These are phyloP conservation scores for Beta vulgaris DNA, from an alignment of 148 eudicot species.

Conservation along the genomic window DNA sequence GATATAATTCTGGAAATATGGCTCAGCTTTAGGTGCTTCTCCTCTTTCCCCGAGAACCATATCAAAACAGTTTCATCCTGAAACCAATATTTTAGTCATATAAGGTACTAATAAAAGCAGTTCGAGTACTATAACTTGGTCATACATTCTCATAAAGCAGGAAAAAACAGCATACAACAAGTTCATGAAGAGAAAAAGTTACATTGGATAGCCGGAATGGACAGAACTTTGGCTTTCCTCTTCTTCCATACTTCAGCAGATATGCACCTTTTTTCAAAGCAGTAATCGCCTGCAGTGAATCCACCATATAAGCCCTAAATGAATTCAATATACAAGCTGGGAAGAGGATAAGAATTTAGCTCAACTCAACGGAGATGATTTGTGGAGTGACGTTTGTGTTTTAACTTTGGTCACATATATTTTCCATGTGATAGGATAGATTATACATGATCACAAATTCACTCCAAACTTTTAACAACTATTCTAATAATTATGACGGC, in stretches of 20 bases:
- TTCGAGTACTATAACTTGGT: not conserved
- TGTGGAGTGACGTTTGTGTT: not conserved
- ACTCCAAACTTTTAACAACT: not conserved
- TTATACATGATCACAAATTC: not conserved
- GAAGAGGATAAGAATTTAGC: not conserved
- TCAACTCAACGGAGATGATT: slow-evolving; percentile 1
- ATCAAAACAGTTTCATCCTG: slow-evolving; percentile 89
- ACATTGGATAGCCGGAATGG: slow-evolving; percentile 92
- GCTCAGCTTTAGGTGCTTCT: slow-evolving; percentile 83
- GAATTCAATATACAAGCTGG: slow-evolving; percentile 13
- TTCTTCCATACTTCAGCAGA: slow-evolving; percentile 86
- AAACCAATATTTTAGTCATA: slow-evolving; percentile 26
- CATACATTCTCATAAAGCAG: not conserved
- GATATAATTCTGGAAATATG: slow-evolving; percentile 91
- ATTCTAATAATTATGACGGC: not conserved
- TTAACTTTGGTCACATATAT: not conserved
- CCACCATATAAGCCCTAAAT: slow-evolving; percentile 17
- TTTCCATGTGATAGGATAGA: not conserved
- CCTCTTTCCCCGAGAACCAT: slow-evolving; percentile 96
- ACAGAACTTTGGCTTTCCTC: slow-evolving; percentile 88
- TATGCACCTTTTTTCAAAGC: slow-evolving; percentile 88
- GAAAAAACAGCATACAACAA: not conserved
- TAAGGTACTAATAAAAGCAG: slow-evolving; percentile 4
- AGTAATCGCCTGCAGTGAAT: slow-evolving; percentile 72
- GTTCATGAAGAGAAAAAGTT: slow-evolving; percentile 27